Percentiles rank a stretch among this genome's conserved stretches.
These are phyloP conservation scores for Onygenales sp. DNA, from an alignment of 2,329 filamentous ascomycete genomes.

Conservation along the genomic window DNA sequence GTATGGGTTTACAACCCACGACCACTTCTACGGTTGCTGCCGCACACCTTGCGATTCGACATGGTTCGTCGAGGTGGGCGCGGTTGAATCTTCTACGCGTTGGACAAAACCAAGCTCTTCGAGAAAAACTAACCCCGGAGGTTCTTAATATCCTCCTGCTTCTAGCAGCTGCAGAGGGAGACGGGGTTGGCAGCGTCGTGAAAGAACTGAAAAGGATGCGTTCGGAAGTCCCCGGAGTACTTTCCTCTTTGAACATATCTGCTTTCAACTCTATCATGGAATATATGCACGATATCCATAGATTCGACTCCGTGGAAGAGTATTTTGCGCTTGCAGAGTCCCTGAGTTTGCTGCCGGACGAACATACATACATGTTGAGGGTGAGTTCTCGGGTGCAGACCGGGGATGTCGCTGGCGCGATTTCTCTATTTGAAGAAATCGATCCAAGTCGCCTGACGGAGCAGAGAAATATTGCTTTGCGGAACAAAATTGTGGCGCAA, in stretches of 20 bases:
- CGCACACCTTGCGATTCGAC: conserved; percentile 53
- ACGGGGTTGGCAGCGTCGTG: conserved; percentile 60
- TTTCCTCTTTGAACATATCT: conserved; percentile 51
- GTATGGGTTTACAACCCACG: conserved; percentile 31
- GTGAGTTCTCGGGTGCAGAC: conserved; percentile 67
- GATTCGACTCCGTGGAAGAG: conserved; percentile 63
- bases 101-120: conserved; percentile 35
- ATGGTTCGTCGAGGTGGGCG: conserved; percentile 53
- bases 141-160: conserved; percentile 66
- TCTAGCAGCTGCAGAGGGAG: conserved; percentile 64
- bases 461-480: conserved; percentile 52
- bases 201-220: conserved; percentile 63
- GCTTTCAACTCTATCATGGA: conserved; percentile 71
- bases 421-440: conserved; percentile 45
- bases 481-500: conserved; percentile 55
- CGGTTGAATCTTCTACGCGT: too few species aligned
- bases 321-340: conserved; percentile 59
- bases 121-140: conserved; percentile 40
- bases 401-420: conserved; percentile 56
- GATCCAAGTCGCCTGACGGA: conserved; percentile 44
- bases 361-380: conserved; percentile 62
- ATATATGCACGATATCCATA: conserved; percentile 59
- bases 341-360: conserved; percentile 57
- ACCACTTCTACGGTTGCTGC: conserved; percentile 43
- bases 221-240: conserved; percentile 34